Conservation (phyloP, 148 eudicot genomes). For the Fagopyrum tataricum region DNA sequence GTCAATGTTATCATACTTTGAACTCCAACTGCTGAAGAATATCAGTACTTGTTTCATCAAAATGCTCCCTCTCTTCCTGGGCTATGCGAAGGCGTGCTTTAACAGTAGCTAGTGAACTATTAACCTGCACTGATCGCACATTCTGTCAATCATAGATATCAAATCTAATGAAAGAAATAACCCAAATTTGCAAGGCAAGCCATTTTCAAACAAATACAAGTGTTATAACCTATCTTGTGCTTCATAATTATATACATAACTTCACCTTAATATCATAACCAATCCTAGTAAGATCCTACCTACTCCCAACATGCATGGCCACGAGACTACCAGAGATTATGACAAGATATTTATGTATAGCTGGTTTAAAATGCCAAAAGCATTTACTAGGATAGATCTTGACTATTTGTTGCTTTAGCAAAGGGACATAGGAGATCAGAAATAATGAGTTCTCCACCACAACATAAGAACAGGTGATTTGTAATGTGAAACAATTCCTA, state of each 20-base stretch:
- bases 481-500: no score
- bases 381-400: not conserved
- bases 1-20: slow-evolving; percentile 23
- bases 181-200: no score
- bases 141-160: slow-evolving; percentile 2
- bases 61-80: slow-evolving; percentile 43
- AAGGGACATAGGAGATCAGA: no score
- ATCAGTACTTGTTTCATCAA: slow-evolving; percentile 40
- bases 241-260: no score
- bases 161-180: not conserved
- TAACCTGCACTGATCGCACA: slow-evolving; percentile 26
- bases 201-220: no score
- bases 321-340: not conserved
- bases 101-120: slow-evolving; percentile 26
- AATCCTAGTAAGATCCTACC: no score
- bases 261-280: no score
- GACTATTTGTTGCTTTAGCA: no score
- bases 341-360: not conserved
- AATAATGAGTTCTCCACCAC: no score
- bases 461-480: no score
- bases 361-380: not conserved
- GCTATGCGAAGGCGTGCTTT: slow-evolving; percentile 38
- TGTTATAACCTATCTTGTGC: no score
- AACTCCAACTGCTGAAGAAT: slow-evolving; percentile 32
- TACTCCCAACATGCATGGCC: not conserved